Conservation (phyloP, 306 rosid species). For the Gynostemma pentaphyllum region DNA sequence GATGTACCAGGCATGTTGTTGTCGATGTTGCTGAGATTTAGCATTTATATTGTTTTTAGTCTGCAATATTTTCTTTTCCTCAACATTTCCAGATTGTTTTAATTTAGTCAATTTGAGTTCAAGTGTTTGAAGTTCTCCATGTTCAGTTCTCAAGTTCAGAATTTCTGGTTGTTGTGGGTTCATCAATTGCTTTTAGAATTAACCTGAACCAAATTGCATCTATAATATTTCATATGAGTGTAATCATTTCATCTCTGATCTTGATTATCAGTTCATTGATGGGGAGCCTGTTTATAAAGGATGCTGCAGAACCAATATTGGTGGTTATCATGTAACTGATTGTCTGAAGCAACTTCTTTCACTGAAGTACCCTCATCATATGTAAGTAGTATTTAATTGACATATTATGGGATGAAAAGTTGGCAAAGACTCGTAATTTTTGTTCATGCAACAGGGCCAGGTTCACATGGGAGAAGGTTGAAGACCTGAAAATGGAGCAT, state of each 20-base stretch:
- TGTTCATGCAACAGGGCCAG: conserved; percentile 47
- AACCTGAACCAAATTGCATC: not conserved
- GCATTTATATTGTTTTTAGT: not conserved
- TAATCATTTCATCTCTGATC: not conserved
- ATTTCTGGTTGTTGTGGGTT: not conserved
- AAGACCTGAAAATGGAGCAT: conserved; percentile 95
- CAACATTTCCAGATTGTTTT: not conserved
- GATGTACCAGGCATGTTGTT: not conserved
- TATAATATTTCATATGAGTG: not conserved
- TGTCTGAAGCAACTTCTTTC: conserved; percentile 84
- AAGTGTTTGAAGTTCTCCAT: not conserved
- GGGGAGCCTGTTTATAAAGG: conserved; percentile 88
- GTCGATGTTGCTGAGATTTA: not conserved
- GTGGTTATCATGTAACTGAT: conserved; percentile 88
- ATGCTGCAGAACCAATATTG: conserved; percentile 81
- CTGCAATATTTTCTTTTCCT: not conserved
- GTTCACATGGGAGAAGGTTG: conserved; percentile 94
- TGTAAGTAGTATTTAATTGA: conserved; percentile 39
- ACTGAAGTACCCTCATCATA: conserved; percentile 83
- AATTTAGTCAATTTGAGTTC: not conserved
- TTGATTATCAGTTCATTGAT: conserved; percentile 51
- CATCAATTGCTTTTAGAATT: not conserved
- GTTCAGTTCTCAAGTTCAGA: not conserved
- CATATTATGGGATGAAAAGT: not conserved
- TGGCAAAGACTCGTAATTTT: not conserved